Conservation (phyloP, 2,329 filamentous ascomycete genomes). For the Penicillium expansum region DNA sequence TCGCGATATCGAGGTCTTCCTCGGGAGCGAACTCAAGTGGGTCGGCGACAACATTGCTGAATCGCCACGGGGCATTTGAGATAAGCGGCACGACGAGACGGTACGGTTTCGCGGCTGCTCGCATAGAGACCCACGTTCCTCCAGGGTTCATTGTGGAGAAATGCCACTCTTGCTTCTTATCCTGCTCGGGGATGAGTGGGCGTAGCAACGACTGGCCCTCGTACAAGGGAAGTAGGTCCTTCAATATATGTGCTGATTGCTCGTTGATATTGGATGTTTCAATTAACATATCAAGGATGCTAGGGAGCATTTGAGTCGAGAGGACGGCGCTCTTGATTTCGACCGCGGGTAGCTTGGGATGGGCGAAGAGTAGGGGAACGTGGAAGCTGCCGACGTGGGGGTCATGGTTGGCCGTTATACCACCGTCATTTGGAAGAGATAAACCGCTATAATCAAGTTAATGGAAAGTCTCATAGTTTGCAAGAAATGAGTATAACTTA, state of each 20-base stretch:
- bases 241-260: conserved; percentile 33
- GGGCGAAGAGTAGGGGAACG: conserved; percentile 27
- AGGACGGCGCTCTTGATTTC: conserved; percentile 22
- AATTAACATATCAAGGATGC: conserved; percentile 48
- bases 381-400: conserved; percentile 28
- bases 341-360: conserved; percentile 25
- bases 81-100: conserved; percentile 69
- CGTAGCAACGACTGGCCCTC: conserved; percentile 50
- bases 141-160: conserved; percentile 39
- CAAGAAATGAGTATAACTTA: neutral
- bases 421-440: conserved; percentile 28
- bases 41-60: conserved; percentile 37
- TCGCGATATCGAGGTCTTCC: conserved; percentile 31
- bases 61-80: conserved; percentile 59
- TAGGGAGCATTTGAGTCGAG: conserved; percentile 44
- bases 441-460: conserved; percentile 17
- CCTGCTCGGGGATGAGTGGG: conserved; percentile 35
- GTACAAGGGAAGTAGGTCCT: conserved; percentile 45
- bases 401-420: conserved; percentile 29
- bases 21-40: conserved; percentile 35
- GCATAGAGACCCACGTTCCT: conserved; percentile 57
- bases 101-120: conserved; percentile 74
- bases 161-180: conserved; percentile 36
- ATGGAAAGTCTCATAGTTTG: neutral
- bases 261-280: conserved; percentile 42